Percentiles rank a stretch among this genome's conserved stretches.
Evolutionary conservation across 352 stramenopile species (phyloP).

Genomic region (Achlya hypogyna): DNA sequence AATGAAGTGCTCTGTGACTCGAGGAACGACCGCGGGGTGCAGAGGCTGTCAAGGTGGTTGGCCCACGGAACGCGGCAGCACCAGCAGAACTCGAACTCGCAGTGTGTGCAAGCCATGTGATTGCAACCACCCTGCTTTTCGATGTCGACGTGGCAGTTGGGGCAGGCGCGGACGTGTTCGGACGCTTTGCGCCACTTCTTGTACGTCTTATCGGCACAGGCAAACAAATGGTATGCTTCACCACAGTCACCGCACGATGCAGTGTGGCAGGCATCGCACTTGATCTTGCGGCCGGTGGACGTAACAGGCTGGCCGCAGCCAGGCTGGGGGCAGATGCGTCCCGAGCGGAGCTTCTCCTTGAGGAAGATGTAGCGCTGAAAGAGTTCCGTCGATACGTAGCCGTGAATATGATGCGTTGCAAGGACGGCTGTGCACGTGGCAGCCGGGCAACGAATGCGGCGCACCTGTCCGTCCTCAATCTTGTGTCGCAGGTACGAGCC

Average conservation of each 20-base stretch:
- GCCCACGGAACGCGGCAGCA: constrained; percentile 57
- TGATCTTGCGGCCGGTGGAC: constrained; percentile 18
- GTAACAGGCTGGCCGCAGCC: constrained; percentile 16
- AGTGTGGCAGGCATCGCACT: not conserved
- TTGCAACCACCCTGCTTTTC: constrained; percentile 78
- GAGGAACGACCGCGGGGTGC: constrained; percentile 53
- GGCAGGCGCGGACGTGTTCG: constrained; percentile 50
- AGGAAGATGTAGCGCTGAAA: constrained; percentile 13
- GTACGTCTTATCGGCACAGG: constrained; percentile 52
- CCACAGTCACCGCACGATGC: constrained; percentile 17
- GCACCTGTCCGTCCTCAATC: constrained; percentile 20
- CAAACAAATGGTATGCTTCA: constrained; percentile 19
- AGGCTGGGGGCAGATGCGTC: constrained; percentile 10
- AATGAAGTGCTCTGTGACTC: constrained; percentile 55
- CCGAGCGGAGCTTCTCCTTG: constrained; percentile 17
- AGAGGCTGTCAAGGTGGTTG: constrained; percentile 65
- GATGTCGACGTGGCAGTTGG: constrained; percentile 57
- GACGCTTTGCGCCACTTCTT: constrained; percentile 49
- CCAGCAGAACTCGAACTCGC: constrained; percentile 80
- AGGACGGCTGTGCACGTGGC: constrained; percentile 8
- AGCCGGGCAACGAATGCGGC: constrained; percentile 16
- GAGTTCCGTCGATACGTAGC: constrained; percentile 10
- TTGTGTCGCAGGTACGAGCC: constrained; percentile 15
- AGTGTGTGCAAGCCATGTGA: constrained; percentile 83
- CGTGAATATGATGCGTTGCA: constrained; percentile 17